Evolutionary conservation across 1,284 basidiomycete genomes (phyloP).

Genomic region (Sphagnurus paluster): DNA sequence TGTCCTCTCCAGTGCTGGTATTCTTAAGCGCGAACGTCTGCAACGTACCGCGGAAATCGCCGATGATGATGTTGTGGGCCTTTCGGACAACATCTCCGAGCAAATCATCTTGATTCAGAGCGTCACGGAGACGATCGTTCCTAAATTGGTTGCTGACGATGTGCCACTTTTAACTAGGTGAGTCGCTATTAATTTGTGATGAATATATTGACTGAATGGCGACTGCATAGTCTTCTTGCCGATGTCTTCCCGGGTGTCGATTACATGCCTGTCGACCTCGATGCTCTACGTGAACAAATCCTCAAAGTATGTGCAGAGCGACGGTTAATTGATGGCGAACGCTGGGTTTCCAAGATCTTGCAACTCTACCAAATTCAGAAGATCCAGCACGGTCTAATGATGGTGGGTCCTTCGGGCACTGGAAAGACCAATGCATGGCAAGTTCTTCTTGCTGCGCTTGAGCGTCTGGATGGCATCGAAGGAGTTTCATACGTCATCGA

Average conservation of each 20-base stretch:
- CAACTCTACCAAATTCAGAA: constrained; percentile 99
- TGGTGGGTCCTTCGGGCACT: constrained; percentile 97
- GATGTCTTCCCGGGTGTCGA: constrained; percentile 98
- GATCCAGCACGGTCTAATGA: constrained; percentile 99
- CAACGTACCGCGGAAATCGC: constrained; percentile 48
- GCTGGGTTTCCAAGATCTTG: constrained; percentile 95
- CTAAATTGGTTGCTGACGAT: constrained; percentile 97
- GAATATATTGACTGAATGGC: constrained; percentile 7
- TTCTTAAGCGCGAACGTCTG: constrained; percentile 91
- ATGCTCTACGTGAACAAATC: constrained; percentile 83
- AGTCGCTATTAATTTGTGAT: constrained; percentile 20
- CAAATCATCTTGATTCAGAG: constrained; percentile 98
- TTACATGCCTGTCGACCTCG: constrained; percentile 88
- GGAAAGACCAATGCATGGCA: constrained; percentile 99
- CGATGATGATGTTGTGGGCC: constrained; percentile 46
- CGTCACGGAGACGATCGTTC: constrained; percentile 99
- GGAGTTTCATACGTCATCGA: constrained; percentile 97
- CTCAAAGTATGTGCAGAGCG: constrained; percentile 85
- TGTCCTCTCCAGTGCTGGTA: constrained; percentile 95
- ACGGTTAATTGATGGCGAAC: constrained; percentile 82
- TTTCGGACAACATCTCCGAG: constrained; percentile 78
- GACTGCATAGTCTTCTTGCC: constrained; percentile 71
- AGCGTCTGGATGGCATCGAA: constrained; percentile 89
- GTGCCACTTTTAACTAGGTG: constrained; percentile 91
- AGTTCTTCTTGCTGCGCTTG: constrained; percentile 88